A percentile compares a stretch with the other conserved stretches of the same genome.
Conservation (phyloP, 176 grass and related monocot genomes). For the Chrysopogon serrulatus region DNA sequence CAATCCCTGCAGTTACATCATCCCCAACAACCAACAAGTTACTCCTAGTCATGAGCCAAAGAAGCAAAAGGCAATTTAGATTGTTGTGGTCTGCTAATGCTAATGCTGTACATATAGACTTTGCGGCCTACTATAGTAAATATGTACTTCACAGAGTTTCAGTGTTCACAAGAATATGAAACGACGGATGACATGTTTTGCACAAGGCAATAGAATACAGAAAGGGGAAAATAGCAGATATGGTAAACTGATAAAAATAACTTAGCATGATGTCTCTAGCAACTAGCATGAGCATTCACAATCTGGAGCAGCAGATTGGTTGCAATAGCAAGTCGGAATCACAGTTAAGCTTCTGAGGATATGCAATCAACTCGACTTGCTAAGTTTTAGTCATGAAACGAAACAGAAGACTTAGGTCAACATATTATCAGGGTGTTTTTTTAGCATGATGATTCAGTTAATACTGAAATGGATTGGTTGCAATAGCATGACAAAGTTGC, state of each 20-base stretch:
- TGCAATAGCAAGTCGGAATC: slow-evolving; percentile 3
- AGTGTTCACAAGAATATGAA: not conserved
- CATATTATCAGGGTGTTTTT: not conserved
- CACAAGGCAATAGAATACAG: not conserved
- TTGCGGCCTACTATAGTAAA: not conserved
- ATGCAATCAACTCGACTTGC: not conserved
- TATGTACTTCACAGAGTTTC: not conserved
- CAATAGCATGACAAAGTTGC: not conserved
- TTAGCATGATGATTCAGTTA: not conserved
- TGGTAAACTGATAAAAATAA: not conserved
- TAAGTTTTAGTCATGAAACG: not conserved
- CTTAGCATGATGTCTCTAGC: not conserved
- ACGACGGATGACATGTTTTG: not conserved
- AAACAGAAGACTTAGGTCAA: not conserved
- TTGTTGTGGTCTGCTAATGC: no score
- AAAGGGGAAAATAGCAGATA: not conserved
- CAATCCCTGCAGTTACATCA: slow-evolving; percentile 30
- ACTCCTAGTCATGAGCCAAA: not conserved
- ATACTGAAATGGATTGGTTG: not conserved
- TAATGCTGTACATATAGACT: no score
- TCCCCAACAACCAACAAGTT: not conserved
- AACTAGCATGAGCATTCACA: not conserved
- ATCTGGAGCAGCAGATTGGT: not conserved
- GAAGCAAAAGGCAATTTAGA: not conserved
- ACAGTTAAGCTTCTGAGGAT: not conserved